Evolutionary conservation across 208 protist species (phyloP), one percentile per base, ranked within the genome.

Genomic region (Wallacemonas sp.): DNA sequence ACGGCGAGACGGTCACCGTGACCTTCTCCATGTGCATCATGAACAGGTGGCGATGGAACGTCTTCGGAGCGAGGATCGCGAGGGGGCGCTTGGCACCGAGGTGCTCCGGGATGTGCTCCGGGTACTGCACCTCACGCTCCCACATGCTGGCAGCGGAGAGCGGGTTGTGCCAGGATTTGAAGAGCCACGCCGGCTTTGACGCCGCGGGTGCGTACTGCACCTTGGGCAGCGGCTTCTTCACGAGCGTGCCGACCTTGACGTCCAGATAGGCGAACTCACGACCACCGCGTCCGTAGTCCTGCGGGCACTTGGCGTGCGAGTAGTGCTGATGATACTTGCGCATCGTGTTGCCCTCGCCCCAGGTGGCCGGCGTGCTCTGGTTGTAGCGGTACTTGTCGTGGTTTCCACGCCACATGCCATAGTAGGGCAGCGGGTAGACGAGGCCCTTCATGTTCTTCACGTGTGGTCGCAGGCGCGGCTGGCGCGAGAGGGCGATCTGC

Each of bases 21-120:
- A 96, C 71, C 78, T 88, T 91, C 66, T 96, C 88, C 87, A 96
- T 94, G 72, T 94, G 88, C 86, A 93, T 93, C 11, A 94, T 70
- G 68, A 94, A 89, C 24, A 96, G 56, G 47, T 96, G 82, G 27
- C 75, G 76, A 69, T 96, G 88, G 30, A 75, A 76, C 6, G 88
- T 93, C 61, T 81, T 82, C 23, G 91, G 91, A 4, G 91, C 87
- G 14, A 96, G 41, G 17, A 96, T 81, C 26, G 87, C 85, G 17
- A 96, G 72, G 1, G 91, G 91, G 23, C 91, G 75, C 74, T 93
- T 96, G 17, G 86, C 85, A 8, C 82, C 85, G 36, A 90, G 76
- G 80, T 96, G 91, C 75, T 89, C 82, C 11, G 91, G 91, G 32
- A 78, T 87, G 68, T 96, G 91, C 83, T 96, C 86, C 9, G 80